These are phyloP conservation scores for Oenanthe sinensis DNA, from an alignment of 129 eudicot species.

Conservation along the genomic window DNA sequence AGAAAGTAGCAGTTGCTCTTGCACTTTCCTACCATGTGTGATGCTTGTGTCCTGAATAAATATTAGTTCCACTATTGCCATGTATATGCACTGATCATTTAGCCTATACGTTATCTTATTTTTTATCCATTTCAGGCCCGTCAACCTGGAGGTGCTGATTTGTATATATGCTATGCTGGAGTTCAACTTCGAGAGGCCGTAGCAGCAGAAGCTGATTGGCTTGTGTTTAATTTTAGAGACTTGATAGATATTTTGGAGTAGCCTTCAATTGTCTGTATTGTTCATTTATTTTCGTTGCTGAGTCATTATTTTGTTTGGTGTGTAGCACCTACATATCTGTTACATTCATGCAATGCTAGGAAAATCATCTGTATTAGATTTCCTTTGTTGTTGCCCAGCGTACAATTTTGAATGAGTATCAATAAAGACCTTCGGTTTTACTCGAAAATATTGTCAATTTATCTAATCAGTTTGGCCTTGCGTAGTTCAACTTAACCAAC, in stretches of 20 bases:
- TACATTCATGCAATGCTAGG: background rate
- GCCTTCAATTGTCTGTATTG: slow-evolving; percentile 4
- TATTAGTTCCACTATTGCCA: background rate
- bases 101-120: background rate
- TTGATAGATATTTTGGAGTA: slow-evolving; percentile 58
- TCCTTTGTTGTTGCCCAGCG: background rate
- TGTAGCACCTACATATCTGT: slow-evolving; percentile 4
- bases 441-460: background rate
- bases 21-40: background rate
- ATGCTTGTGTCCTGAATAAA: background rate
- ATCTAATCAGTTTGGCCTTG: background rate
- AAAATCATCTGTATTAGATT: background rate
- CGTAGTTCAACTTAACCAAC: background rate
- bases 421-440: background rate
- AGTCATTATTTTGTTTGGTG: background rate
- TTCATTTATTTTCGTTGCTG: background rate
- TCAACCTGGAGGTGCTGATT: slow-evolving; percentile 82
- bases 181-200: slow-evolving; percentile 75
- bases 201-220: slow-evolving; percentile 87
- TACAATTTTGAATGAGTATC: background rate
- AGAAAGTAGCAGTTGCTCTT: background rate
- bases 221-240: slow-evolving; percentile 68
- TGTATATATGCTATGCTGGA: slow-evolving; percentile 84
- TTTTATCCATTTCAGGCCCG: slow-evolving; percentile 43
- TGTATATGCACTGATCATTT: background rate